A percentile compares a stretch with the other conserved stretches of the same genome.
phyloP scores from a whole-genome alignment of 495 filamentous ascomycete genomes.

The Annulohypoxylon nitens region DNA sequence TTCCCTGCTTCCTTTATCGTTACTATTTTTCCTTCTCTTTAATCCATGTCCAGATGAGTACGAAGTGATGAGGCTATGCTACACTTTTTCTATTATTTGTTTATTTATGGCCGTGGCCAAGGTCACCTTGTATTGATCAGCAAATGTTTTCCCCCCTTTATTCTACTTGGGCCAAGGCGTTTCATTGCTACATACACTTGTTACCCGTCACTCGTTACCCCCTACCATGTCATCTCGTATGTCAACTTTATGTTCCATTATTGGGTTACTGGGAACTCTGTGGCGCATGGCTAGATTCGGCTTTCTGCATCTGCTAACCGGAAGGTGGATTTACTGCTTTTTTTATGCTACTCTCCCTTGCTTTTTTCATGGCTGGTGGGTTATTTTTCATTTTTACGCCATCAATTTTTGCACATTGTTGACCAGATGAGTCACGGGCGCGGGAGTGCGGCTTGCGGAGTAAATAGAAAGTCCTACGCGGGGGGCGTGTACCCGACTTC shows the following conservation, averaged over 20 bases:
- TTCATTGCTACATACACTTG: conserved; percentile 2
- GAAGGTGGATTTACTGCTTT: conserved; percentile 6
- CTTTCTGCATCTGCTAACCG: neutral
- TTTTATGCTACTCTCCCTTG: neutral
- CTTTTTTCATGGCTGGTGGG: neutral
- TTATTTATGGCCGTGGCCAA: conserved; percentile 1
- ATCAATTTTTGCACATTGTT: neutral
- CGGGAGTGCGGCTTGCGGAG: conserved; percentile 8
- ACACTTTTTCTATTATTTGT: conserved; percentile 21
- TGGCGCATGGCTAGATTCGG: conserved; percentile 30
- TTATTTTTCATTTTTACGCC: neutral
- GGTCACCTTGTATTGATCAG: neutral
- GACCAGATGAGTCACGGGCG: conserved; percentile 12
- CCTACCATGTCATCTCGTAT: conserved; percentile 1
- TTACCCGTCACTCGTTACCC: neutral
- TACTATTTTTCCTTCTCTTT: neutral
- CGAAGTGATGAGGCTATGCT: conserved; percentile 36
- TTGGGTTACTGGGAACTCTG: neutral
- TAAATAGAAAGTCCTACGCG: conserved; percentile 14
- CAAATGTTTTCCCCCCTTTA: neutral
- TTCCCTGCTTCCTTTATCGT: neutral
- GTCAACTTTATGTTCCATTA: conserved; percentile 17
- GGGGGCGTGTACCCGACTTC: neutral
- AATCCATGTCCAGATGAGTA: conserved; percentile 21
- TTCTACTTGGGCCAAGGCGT: conserved; percentile 20